Evolutionary conservation across 2,329 filamentous ascomycete species (phyloP), one percentile per base, ranked within the genome.

Genomic region (Neonectria punicea): DNA sequence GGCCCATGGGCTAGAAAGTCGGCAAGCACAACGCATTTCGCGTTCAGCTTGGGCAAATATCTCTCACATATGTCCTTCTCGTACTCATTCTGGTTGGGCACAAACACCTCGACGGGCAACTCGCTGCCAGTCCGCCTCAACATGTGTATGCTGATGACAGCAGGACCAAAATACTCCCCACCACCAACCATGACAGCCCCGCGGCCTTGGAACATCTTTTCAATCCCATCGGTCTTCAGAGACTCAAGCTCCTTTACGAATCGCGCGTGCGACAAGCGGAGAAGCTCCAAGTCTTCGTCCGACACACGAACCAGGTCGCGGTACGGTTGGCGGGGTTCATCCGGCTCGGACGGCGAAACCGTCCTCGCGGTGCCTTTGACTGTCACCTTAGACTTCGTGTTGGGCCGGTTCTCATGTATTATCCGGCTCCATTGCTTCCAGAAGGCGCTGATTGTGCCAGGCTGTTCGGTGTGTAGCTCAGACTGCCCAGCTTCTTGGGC

Each of bases 171-270:
- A n/a, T 65, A 65, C 47, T 65, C 62, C 3, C 62, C 62, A n/a
- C 62, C 62, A 11, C 62, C 62, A 11, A 65, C 62, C 62, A 65
- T 65, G 18, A 65, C 62, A n/a, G 57, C 25, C n/a, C 62, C 62
- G 4, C 62, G 58, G 32, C 62, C 62, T 3, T 57, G 36, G 13
- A 65, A 65, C 1, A 36, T 18, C 4, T 36, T 13, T 16, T 20
- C n/a, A 30, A 51, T 51, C 14, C 11, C 41, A 10, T 43, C 44
- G 4, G 20, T 28, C 25, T 53, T 39, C 13, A 61, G 36, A 9
- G 18, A 14, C 14, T 47, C 46, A 8, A 65, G 30, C 53, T 30
- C 9, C n/a, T 41, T 53, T 30, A 61, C 62, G n/a, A 65, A 65
- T 2, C 8, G 22, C 16, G 16, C 53, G 22, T 65, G 62, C n/a